Base-by-base conservation (phyloP, 2,329 filamentous ascomycete genomes). In the Cladorrhinum sp. region DNA sequence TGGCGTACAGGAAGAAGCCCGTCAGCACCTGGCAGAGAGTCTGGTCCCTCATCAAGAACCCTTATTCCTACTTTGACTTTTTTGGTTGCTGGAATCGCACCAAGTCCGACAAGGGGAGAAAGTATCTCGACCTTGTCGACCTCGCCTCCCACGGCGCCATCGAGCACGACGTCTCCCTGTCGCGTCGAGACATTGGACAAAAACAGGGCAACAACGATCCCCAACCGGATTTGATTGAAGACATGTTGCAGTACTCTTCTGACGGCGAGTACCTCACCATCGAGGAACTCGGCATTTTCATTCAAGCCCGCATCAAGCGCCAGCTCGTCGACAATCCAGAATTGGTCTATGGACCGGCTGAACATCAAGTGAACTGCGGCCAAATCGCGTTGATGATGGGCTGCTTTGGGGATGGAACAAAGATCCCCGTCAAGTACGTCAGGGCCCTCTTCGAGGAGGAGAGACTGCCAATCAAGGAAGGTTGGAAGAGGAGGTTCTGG, bases 401-500 rank as follows among this genome's bases (percentile, higher is more conserved):
- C 20, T 53, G 50, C 50, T 52, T 52, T n/a, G 50, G 50, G n/a
- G 50, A 52, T n/a, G 50, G 23, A 16, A 52, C 1, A 12, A 52
- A 24, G 27, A 29, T 52, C 24, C 50, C 50, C 3, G 3, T 24
- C 7, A 29, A 27, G n/a, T 32, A 52, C 20, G 50, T 52, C 7
- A 24, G 18, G 23, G 50, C 50, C 27, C 5, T 52, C 23, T 52
- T 52, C 27, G 50, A 9, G 1, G 50, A 52, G 10, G 50, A 52
- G 50, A 52, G 50, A 27, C 27, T 52, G 22, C 50, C 50, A 20
- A n/a, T 13, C 50, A 29, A 52, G 24, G 50, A 52, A 52, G 50
- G 50, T 8, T 52, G 50, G 50, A 52, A 27, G 22, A 12, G 23
- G 27, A 24, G 24, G 16, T 29, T 24, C 50, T 52, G 50, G 50